Evolutionary conservation across 2,329 filamentous ascomycete genomes (phyloP).

Genomic region (Chrysoporthe cubensis): DNA sequence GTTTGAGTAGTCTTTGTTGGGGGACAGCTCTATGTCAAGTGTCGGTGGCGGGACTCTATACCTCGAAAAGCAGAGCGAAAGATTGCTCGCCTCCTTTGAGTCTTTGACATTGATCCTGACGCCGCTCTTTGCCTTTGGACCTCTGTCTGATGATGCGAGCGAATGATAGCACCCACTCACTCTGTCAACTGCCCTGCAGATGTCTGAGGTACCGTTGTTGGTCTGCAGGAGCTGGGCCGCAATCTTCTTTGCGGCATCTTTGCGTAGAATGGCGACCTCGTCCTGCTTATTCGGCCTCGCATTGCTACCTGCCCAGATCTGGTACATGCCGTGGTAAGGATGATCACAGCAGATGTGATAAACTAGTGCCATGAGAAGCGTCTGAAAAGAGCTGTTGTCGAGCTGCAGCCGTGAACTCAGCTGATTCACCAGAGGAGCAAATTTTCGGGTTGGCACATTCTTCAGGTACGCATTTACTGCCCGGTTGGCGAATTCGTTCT

Average conservation of each 20-base stretch:
- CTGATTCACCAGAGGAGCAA: conserved; percentile 92
- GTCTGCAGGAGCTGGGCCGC: conserved; percentile 59
- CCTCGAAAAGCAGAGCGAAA: conserved; percentile 66
- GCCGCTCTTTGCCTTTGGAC: conserved; percentile 56
- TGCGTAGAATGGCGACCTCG: conserved; percentile 72
- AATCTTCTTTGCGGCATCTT: conserved; percentile 72
- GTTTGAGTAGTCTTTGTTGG: conserved; percentile 73
- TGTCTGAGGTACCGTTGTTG: conserved; percentile 53
- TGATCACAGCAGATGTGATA: conserved; percentile 88
- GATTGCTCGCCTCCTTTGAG: conserved; percentile 62
- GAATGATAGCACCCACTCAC: conserved; percentile 70
- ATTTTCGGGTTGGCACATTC: conserved; percentile 85
- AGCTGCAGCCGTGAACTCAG: conserved; percentile 89
- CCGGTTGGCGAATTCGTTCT: conserved; percentile 75
- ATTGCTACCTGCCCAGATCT: conserved; percentile 84
- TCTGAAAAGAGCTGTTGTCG: conserved; percentile 72
- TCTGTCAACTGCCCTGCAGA: conserved; percentile 74
- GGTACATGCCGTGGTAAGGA: conserved; percentile 96
- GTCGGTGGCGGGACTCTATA: conserved; percentile 85
- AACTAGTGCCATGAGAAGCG: conserved; percentile 72
- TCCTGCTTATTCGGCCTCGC: conserved; percentile 73
- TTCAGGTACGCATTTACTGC: conserved; percentile 72
- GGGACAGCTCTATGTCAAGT: conserved; percentile 77
- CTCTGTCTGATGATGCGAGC: conserved; percentile 52
- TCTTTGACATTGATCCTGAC: conserved; percentile 64